Base-by-base conservation (phyloP, 352 stramenopile species). In the Globisporangium spinosum region DNA sequence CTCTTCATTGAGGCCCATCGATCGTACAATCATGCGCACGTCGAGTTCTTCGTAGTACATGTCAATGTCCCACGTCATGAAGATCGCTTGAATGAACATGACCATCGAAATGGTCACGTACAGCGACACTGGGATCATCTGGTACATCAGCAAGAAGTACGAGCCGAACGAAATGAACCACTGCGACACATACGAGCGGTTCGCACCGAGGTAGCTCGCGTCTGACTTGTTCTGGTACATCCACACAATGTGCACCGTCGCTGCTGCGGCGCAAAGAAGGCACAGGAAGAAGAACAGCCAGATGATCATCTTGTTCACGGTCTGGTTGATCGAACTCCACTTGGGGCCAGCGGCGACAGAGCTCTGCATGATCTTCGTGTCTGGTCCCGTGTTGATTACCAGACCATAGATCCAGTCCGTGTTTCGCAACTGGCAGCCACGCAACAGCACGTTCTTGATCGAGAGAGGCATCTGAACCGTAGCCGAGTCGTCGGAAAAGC, bases 41-140 rank as follows among this genome's bases (percentile, higher is more conserved):
- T 98, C 91, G 9, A 86, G 87, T 60, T 97, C 88, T 64, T 87
- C 85, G 72, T 98, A 93, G 70, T 97, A 97, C 88, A 97, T 94
- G 49, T 97, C 86, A 17, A 96, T 49, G 63, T 97, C 85, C 80
- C 78, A 94, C 3, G 94, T 91, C 75, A 99, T 93, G 71, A 98
- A 98, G 63, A 97, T 90, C 38, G 94, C 85, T 75, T 98, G 93
- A 60, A 95, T 91, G 64, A 98, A 97, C 75, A 97, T 98, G 55
- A 98, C 91, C 58, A 98, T 91, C 71, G 97, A 96, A 20, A 99
- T 96, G 0, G 95, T 98, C 45, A 99, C 96, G 75, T 99, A 99
- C 13, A 99, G 87, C 73, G 92, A 98, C 34, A 99, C 85, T 17
- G 97, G 97, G 35, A 99, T 97, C 82, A 99, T 98, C 73, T 98